Evolutionary conservation across 495 filamentous ascomycete genomes (phyloP), one percentile per base, ranked within the genome.

Genomic region (Penicillium manginii): DNA sequence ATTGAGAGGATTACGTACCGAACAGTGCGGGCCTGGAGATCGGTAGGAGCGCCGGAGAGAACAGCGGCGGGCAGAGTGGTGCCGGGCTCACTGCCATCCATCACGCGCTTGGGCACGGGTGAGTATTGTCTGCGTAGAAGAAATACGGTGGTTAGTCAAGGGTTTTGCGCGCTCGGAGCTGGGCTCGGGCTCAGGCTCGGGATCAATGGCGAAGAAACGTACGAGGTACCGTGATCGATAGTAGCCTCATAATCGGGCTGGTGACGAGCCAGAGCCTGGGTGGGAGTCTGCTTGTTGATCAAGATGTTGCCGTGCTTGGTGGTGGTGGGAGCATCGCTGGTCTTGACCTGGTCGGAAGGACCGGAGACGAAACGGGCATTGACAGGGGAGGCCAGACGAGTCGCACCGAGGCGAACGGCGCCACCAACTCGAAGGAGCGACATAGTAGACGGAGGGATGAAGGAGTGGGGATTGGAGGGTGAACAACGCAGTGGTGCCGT

Each of bases 1-100:
- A 37, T 52, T 32, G 14, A 29, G n/a, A 18, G n/a, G 39, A 23
- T 21, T 29, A 48, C 78, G 47, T 86, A 96, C 93, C 93, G 88
- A 69, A 97, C 94, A 60, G 91, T 94, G 56, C 94, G 84, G 46
- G 92, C 91, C 75, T 97, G 92, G 5, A 98, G 81, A 64, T 98
- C 96, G 33, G 92, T 86, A 22, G 94, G 94, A 43, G 94, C 96
- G 32, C 94, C 94, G 12, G 94, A 98, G 22, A 97, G 80, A 43
- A 93, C 84, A 53, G 91, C 92, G 35, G 91, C 94, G 14, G 92
- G 84, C 22, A 92, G 78, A 52, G 86, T 72, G 9, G 86, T 84
- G 32, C 82, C 84, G n/a, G 88, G 85, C 74, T 96, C 92, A 71
- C 89, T 94, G 63, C 92, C 93, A 73, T 93, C 88, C 85, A 96